Conservation (phyloP, 1,284 basidiomycete species). For the Ustilago crameri region DNA sequence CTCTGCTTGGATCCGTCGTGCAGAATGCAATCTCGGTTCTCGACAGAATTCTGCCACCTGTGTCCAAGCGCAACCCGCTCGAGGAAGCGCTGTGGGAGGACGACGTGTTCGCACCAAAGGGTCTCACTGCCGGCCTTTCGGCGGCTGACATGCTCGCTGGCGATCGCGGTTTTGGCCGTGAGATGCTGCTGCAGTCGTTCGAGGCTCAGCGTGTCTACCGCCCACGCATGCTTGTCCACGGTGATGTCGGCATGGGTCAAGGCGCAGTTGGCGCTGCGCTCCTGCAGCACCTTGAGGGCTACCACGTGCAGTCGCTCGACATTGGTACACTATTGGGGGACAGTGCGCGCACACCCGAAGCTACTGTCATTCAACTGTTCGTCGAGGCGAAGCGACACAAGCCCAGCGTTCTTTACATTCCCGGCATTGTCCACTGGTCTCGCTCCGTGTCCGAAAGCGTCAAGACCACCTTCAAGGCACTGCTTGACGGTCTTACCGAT, state of each 20-base stretch:
- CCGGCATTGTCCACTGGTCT: constrained; percentile 87
- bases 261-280: constrained; percentile 87
- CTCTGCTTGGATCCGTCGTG: constrained; percentile 79
- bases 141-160: constrained; percentile 50
- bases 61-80: constrained; percentile 71
- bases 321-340: constrained; percentile 89
- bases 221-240: constrained; percentile 87
- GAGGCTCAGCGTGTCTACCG: constrained; percentile 90
- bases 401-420: constrained; percentile 94
- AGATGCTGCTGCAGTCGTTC: constrained; percentile 75
- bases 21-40: constrained; percentile 79
- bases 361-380: constrained; percentile 94
- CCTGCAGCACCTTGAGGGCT: constrained; percentile 93
- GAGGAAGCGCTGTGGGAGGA: constrained; percentile 87
- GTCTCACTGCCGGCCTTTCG: constrained; percentile 22
- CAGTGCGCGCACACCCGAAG: constrained; percentile 87
- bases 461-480: constrained; percentile 83
- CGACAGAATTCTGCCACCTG: constrained; percentile 67
- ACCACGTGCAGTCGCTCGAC: constrained; percentile 92
- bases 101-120: constrained; percentile 74
- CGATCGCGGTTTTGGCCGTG: constrained; percentile 61
- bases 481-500: constrained; percentile 88
- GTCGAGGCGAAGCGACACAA: constrained; percentile 97
- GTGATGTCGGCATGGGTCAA: constrained; percentile 88
- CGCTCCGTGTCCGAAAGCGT: constrained; percentile 84